Base-by-base conservation (phyloP, 495 filamentous ascomycete species). In the Neurospora terricola region DNA sequence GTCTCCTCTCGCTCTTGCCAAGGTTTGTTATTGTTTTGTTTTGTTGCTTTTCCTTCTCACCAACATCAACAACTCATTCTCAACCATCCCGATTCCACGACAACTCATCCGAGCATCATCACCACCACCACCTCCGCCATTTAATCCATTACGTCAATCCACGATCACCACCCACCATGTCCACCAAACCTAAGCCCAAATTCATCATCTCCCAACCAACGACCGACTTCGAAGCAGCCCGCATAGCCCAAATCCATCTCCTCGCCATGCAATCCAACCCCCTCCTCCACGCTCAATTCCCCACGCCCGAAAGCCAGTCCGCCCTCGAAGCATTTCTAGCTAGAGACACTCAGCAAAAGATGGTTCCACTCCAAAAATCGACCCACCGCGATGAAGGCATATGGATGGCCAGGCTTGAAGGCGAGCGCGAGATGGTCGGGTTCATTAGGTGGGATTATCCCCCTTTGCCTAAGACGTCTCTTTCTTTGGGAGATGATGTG, bases 251-350 rank as follows among this genome's bases (percentile, higher is more conserved):
- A 37, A 80, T 85, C 42, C 84, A 86, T 48, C 74, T 84, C 34
- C 71, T 75, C n/a, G 83, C 84, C 38, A 86, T 86, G 78, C 76
- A 80, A 45, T 59, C 77, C 62, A 86, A 86, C 69, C 73, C 72
- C 8, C 72, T 86, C 38, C 77, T 85, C 6, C 80, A 82, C 74
- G 81, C 76, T 1, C 84, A 86, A 69, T 86, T 85, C 69, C 82
- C 84, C 11, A 81, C 79, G 3, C 75, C 75, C 11, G 72, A 74
- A 5, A 78, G 78, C 73, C 77, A 82, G 18, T 39, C 10, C 23
- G 68, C 59, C 1, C 72, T 83, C 9, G 59, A 72, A 34, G 30
- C 9, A 0, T 78, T 80, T 70, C 72, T 86, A 45, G 73, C 68
- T 2, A 48, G 70, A 27, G 73, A 84, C 45, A 76, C 54, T 62